These are phyloP conservation scores for Uronychia setigera DNA, from an alignment of 73 alveolate species.

Conservation along the genomic window DNA sequence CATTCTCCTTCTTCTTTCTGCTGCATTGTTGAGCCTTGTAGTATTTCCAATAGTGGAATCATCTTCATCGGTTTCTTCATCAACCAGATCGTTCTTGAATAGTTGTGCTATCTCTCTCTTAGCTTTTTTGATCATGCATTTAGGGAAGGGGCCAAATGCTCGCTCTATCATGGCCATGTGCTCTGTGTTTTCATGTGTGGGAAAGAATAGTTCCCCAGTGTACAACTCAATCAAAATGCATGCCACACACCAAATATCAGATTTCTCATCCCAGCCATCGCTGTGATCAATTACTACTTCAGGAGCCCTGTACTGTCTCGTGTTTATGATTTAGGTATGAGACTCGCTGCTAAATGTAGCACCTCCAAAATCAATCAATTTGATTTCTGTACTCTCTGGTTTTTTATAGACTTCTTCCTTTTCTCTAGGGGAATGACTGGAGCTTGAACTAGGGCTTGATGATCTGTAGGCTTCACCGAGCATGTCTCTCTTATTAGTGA, in stretches of 20 bases:
- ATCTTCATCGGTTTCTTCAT: constrained; percentile 1
- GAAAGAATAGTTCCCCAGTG: constrained; percentile 95
- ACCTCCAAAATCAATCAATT: constrained; percentile 97
- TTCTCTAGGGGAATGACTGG: not conserved
- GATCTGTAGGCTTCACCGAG: constrained; percentile 16
- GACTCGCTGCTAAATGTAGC: constrained; percentile 84
- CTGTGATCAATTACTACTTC: constrained; percentile 93
- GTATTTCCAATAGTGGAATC: not conserved
- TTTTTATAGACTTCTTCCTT: constrained; percentile 37
- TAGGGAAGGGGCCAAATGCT: constrained; percentile 89
- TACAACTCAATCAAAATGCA: constrained; percentile 95
- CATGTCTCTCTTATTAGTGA: constrained; percentile 34
- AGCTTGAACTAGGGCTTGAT: not conserved
- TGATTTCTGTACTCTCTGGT: constrained; percentile 69
- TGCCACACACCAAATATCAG: constrained; percentile 97
- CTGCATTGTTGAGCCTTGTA: not conserved
- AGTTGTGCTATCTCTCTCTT: not conserved
- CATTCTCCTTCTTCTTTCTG: not conserved
- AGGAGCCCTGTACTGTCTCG: constrained; percentile 98
- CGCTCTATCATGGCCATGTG: constrained; percentile 95
- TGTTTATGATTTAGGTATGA: constrained; percentile 89
- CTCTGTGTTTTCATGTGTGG: constrained; percentile 91
- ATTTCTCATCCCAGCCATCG: constrained; percentile 82
- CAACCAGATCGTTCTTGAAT: not conserved
- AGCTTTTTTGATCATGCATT: constrained; percentile 88